Conservation (phyloP, 768 basidiomycete genomes). For the Mycena latifolia region DNA sequence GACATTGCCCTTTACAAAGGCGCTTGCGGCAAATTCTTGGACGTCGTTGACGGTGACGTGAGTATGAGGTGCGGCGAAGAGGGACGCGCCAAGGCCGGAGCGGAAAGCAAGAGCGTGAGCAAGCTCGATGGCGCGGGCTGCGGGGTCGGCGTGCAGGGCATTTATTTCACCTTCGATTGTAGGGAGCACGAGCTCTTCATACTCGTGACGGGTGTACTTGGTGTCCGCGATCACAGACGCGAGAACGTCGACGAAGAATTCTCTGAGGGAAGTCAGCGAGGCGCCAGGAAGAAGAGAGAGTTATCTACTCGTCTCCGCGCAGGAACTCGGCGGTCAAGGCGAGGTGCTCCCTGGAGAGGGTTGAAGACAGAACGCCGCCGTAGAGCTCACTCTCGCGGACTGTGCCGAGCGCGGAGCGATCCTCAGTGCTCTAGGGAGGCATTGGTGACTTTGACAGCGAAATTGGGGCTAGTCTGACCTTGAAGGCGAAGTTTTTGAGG, state of each 20-base stretch:
- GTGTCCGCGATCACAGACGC: conserved; percentile 86
- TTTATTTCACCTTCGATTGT: conserved; percentile 78
- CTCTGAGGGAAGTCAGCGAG: conserved; percentile 56
- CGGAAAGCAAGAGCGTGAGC: conserved; percentile 96
- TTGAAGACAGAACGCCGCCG: conserved; percentile 91
- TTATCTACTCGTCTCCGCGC: conserved; percentile 93
- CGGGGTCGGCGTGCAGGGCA: conserved; percentile 70
- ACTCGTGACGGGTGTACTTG: conserved; percentile 85
- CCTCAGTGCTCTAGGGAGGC: conserved; percentile 77
- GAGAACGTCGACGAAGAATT: conserved; percentile 92
- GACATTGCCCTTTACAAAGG: conserved; percentile 84
- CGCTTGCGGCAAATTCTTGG: conserved; percentile 76
- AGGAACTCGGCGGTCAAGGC: conserved; percentile 96
- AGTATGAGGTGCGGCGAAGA: conserved; percentile 83
- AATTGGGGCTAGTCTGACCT: conserved; percentile 67
- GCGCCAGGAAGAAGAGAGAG: conserved; percentile 2
- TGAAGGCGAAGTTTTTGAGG: conserved; percentile 99
- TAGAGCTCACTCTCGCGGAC: conserved; percentile 94
- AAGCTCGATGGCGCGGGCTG: conserved; percentile 82
- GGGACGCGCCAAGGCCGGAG: conserved; percentile 89
- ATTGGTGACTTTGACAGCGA: background rate
- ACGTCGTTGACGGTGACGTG: conserved; percentile 76
- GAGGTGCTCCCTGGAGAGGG: conserved; percentile 89
- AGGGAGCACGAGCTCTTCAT: conserved; percentile 79
- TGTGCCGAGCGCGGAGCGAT: conserved; percentile 90